Conservation (phyloP, 345 rosid genomes). For the Eucalyptus melliodora region DNA sequence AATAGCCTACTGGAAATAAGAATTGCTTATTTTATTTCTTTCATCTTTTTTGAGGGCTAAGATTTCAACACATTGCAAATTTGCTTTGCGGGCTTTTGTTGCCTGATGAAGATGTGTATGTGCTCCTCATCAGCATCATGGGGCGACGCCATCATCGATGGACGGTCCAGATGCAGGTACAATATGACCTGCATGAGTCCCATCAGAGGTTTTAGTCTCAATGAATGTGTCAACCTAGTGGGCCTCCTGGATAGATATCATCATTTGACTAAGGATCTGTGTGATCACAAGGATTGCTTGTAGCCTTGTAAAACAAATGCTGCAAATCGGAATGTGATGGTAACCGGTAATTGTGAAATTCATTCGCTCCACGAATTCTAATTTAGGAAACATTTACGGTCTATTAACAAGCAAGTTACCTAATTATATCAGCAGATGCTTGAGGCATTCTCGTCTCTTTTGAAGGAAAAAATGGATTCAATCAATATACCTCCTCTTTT, state of each 20-base stretch:
- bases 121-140: not conserved
- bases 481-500: not conserved
- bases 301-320: not conserved
- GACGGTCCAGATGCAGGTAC: not conserved
- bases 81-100: not conserved
- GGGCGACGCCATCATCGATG: not conserved
- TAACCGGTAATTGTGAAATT: not conserved
- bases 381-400: not conserved
- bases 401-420: not conserved
- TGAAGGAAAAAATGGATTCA: not conserved
- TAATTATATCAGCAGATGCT: not conserved
- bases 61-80: not conserved
- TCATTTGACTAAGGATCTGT: not conserved
- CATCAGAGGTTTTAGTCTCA: not conserved
- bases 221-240: not conserved
- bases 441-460: not conserved
- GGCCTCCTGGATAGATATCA: not conserved
- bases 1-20: not conserved
- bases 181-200: not conserved
- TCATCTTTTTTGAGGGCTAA: not conserved
- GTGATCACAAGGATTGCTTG: not conserved
- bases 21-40: not conserved
- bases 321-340: not conserved
- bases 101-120: not conserved
- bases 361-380: not conserved